These are phyloP conservation scores for Helichrysum umbraculigerum DNA, from an alignment of 129 eudicot genomes.

Conservation along the genomic window DNA sequence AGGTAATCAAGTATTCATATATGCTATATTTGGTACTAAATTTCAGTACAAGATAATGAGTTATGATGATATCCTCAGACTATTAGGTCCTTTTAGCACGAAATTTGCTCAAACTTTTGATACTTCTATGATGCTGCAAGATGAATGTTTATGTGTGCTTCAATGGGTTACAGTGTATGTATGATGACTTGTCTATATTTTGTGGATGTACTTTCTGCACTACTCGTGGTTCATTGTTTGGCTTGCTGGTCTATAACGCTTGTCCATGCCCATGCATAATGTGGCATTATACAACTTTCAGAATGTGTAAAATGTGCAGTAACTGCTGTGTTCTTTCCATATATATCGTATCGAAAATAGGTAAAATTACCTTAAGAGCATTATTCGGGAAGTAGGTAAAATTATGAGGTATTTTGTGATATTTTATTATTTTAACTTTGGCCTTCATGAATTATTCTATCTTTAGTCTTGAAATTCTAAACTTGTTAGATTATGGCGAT, in stretches of 20 bases:
- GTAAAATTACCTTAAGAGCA: background rate
- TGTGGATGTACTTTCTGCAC: constrained; percentile 1
- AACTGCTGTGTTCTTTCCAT: background rate
- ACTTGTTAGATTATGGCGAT: background rate
- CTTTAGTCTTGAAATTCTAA: background rate
- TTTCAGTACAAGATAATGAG: background rate
- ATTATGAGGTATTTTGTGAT: background rate
- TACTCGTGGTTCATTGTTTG: background rate
- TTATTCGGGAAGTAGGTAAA: background rate
- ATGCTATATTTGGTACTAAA: background rate
- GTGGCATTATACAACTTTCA: background rate
- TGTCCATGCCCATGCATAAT: background rate
- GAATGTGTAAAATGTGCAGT: background rate
- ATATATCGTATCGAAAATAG: background rate
- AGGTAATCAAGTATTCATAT: constrained; percentile 43
- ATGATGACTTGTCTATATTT: background rate
- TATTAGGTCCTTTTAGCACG: background rate
- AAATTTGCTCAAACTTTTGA: background rate
- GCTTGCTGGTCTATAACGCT: background rate
- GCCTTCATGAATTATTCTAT: background rate
- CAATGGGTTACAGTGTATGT: background rate
- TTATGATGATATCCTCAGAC: background rate
- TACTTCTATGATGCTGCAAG: background rate
- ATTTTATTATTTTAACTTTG: background rate
- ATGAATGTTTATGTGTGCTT: background rate